phyloP scores from a whole-genome alignment of 371 early-diverging fungal species.

The Thermomucor indicae-seudaticae region DNA sequence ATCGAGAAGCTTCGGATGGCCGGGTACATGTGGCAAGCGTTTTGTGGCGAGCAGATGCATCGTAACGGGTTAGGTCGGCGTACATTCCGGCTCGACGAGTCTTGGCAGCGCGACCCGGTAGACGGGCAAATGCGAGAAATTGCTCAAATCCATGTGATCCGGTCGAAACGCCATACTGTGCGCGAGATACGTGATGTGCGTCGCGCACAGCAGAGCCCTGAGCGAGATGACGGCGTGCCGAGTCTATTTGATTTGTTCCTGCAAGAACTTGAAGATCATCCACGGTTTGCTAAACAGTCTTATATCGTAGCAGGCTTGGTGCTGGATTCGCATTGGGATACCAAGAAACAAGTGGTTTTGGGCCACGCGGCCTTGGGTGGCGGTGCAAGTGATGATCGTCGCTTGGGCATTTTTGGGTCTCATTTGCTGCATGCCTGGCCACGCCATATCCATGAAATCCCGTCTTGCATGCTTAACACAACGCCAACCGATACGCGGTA shows the following conservation, averaged over 20 bases:
- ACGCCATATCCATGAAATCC: conserved; percentile 53
- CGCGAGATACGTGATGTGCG: conserved; percentile 54
- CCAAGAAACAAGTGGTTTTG: conserved; percentile 30
- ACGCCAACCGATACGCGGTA: conserved; percentile 52
- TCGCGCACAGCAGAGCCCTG: conserved; percentile 54
- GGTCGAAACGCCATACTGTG: conserved; percentile 41
- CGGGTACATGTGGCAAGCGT: conserved; percentile 75
- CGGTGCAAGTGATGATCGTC: conserved; percentile 30
- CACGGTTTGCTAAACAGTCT: conserved; percentile 34
- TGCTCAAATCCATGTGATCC: conserved; percentile 54
- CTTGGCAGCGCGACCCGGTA: conserved; percentile 47
- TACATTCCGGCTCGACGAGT: conserved; percentile 66
- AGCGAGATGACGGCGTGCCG: conserved; percentile 25
- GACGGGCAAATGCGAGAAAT: conserved; percentile 40
- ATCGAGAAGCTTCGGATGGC: conserved; percentile 54
- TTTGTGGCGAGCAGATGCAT: conserved; percentile 65
- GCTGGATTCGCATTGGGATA: conserved; percentile 61
- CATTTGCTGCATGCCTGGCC: conserved; percentile 67
- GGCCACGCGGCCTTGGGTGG: conserved; percentile 73
- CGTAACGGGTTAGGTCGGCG: conserved; percentile 53
- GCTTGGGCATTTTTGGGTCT: conserved; percentile 67
- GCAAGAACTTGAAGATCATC: conserved; percentile 38
- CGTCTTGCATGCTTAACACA: conserved; percentile 46
- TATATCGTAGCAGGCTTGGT: conserved; percentile 50
- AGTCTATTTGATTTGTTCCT: conserved; percentile 44